Percentiles rank a stretch among this genome's conserved stretches.
Evolutionary conservation across 208 protist genomes (phyloP).

Genomic region (Phytomonas francai): DNA sequence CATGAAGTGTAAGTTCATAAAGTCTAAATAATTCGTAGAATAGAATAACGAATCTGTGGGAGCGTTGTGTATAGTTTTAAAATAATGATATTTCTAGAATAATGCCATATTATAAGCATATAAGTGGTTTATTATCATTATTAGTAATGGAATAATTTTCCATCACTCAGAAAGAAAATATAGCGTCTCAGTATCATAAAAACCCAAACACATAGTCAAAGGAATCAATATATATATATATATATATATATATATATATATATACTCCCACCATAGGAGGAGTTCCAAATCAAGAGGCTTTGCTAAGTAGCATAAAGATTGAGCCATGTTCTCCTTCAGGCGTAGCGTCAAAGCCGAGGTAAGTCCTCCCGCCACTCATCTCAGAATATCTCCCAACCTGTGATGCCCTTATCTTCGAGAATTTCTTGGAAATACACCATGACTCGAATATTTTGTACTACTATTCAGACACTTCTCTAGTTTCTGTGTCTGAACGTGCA

Average conservation of each 20-base stretch:
- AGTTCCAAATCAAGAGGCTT: conserved; percentile 44
- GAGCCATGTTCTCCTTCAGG: conserved; percentile 10
- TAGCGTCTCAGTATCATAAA: not conserved
- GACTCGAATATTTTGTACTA: conserved; percentile 34
- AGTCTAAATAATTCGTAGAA: not conserved
- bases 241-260: no score
- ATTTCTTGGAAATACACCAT: conserved; percentile 34
- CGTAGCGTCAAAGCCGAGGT: conserved; percentile 19
- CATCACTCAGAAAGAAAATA: no score
- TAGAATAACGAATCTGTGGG: not conserved
- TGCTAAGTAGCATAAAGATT: conserved; percentile 34
- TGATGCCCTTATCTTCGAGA: conserved; percentile 35
- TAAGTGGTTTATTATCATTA: no score
- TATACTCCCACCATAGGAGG: conserved; percentile 25
- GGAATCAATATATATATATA: not conserved
- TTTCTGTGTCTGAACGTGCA: conserved; percentile 16
- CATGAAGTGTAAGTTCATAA: not conserved
- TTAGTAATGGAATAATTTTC: no score
- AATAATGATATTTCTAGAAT: not conserved
- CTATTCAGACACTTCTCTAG: conserved; percentile 30
- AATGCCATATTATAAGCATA: no score
- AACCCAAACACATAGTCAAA: not conserved
- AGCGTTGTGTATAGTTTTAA: not conserved
- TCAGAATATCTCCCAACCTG: conserved; percentile 50
- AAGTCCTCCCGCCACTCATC: conserved; percentile 55